Percentiles rank a stretch among this genome's conserved stretches.
These are phyloP conservation scores for Candida patagonica DNA, from an alignment of 805 yeast genomes.

Conservation along the genomic window DNA sequence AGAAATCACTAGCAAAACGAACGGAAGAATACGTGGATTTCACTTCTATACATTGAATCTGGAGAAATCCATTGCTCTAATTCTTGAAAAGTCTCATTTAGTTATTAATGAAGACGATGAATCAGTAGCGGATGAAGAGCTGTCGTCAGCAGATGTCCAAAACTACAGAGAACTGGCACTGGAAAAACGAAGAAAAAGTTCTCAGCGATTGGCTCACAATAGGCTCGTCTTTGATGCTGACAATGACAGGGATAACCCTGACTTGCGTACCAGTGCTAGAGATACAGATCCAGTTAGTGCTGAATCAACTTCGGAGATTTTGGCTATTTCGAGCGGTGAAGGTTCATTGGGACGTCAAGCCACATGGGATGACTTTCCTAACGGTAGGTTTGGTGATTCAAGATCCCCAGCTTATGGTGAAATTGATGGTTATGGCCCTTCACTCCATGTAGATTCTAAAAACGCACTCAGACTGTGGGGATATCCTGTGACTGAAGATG, in stretches of 20 bases:
- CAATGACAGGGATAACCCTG: constrained; percentile 1
- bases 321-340: constrained; percentile 75
- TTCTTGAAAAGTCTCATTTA: constrained; percentile 54
- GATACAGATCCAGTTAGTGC: constrained; percentile 4
- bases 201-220: constrained; percentile 33
- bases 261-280: constrained; percentile 18
- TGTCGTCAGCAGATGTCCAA: not conserved
- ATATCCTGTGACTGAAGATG: constrained; percentile 48
- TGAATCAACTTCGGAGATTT: constrained; percentile 32
- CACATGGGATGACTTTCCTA: constrained; percentile 95
- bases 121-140: constrained; percentile 26
- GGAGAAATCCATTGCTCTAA: constrained; percentile 85
- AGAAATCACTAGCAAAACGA: constrained; percentile 29
- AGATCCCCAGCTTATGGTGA: constrained; percentile 97
- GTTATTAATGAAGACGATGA: constrained; percentile 8
- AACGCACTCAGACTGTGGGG: constrained; percentile 78
- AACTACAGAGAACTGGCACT: not conserved
- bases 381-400: constrained; percentile 92
- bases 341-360: constrained; percentile 83
- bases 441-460: constrained; percentile 61
- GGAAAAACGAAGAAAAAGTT: constrained; percentile 13
- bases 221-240: constrained; percentile 25
- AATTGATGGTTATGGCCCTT: constrained; percentile 83
- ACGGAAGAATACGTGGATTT: constrained; percentile 65
- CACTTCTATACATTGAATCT: constrained; percentile 90